A percentile compares a stretch with the other conserved stretches of the same genome.
These are phyloP conservation scores for Carpinus fangiana DNA, from an alignment of 306 rosid genomes.

Conservation along the genomic window DNA sequence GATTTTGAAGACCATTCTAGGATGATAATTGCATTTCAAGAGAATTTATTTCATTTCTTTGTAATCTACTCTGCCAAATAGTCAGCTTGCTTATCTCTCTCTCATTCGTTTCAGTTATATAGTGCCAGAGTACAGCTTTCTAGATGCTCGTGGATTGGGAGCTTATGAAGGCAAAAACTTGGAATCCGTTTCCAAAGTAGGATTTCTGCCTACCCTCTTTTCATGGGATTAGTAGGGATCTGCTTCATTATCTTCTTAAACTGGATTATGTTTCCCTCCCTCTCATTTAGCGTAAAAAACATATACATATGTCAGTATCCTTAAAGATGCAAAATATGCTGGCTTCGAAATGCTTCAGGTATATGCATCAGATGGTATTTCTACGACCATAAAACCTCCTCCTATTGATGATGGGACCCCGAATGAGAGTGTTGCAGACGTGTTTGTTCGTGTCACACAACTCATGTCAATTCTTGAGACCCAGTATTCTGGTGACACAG, in stretches of 20 bases:
- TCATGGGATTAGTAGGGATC: not conserved
- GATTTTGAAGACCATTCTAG: conserved; percentile 10
- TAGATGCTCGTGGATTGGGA: conserved; percentile 90
- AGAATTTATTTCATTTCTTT: not conserved
- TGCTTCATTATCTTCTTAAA: not conserved
- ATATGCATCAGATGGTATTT: conserved; percentile 72
- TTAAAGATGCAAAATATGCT: not conserved
- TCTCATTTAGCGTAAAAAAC: not conserved
- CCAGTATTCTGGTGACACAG: conserved; percentile 75
- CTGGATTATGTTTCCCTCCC: not conserved
- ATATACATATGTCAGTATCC: not conserved
- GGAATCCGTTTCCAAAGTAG: conserved; percentile 75
- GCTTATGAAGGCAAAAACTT: conserved; percentile 85
- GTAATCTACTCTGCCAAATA: not conserved
- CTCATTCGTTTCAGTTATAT: conserved; percentile 60
- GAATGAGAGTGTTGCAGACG: conserved; percentile 87
- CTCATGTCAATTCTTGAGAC: conserved; percentile 97
- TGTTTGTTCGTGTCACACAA: conserved; percentile 83
- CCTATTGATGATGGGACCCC: conserved; percentile 84
- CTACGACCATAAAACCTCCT: conserved; percentile 73
- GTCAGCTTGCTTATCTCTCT: conserved; percentile 14
- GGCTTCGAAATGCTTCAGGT: conserved; percentile 43
- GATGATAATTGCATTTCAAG: not conserved
- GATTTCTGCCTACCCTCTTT: conserved; percentile 24
- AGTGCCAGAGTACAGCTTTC: conserved; percentile 94